These are phyloP conservation scores for Pilobolus umbonatus DNA, from an alignment of 192 early-diverging fungal genomes.

Conservation along the genomic window DNA sequence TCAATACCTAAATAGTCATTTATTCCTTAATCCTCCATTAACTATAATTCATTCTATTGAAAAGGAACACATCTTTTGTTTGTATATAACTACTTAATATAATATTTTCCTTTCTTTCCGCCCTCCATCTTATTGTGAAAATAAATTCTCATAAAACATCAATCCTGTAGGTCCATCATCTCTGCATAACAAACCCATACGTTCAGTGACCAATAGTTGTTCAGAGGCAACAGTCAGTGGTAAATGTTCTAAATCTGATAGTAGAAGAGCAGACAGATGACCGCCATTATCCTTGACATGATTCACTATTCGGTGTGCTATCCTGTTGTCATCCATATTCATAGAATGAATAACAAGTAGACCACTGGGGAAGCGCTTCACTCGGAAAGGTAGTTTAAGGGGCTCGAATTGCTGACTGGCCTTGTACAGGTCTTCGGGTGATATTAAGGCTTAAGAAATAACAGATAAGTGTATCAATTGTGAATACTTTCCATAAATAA, in stretches of 20 bases:
- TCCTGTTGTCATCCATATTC: constrained; percentile 62
- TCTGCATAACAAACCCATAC: constrained; percentile 72
- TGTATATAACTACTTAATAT: neutral
- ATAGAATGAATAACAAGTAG: constrained; percentile 71
- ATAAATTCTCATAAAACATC: constrained; percentile 76
- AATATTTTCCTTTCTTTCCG: neutral
- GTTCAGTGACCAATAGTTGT: constrained; percentile 76
- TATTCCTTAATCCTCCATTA: no score
- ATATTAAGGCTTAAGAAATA: constrained; percentile 66
- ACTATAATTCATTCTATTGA: no score
- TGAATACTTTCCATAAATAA: neutral
- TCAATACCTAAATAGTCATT: neutral
- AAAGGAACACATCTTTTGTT: neutral
- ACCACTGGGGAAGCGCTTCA: constrained; percentile 78
- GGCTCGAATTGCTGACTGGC: constrained; percentile 64
- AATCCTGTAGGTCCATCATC: constrained; percentile 86
- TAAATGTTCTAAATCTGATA: constrained; percentile 58
- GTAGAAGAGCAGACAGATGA: constrained; percentile 63
- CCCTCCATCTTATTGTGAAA: constrained; percentile 16
- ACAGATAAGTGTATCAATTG: neutral
- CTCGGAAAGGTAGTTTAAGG: constrained; percentile 65
- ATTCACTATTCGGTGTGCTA: constrained; percentile 50
- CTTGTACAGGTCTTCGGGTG: constrained; percentile 87
- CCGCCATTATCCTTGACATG: constrained; percentile 42
- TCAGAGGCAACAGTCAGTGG: constrained; percentile 62